Base-by-base conservation (phyloP, 371 early-diverging fungal species). In the Conidiobolus incongruus region DNA sequence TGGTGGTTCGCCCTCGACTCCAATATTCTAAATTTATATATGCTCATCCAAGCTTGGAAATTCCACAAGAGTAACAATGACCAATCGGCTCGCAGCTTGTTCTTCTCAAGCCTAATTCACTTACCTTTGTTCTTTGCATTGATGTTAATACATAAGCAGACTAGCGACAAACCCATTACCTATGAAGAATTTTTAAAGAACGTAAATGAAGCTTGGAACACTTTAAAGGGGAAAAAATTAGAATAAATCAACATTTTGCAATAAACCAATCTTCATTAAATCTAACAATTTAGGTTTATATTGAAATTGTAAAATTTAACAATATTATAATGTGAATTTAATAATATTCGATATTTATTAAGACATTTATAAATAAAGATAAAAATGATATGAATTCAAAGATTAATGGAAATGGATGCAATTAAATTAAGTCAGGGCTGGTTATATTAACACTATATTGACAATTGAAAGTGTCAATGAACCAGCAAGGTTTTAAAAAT, bases 91-190 rank as follows among this genome's bases (percentile, higher is more conserved):
- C 56, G 89, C n/a, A 70, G 75, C 30, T 56, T 92, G 47, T 93
- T 95, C 59, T 95, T 93, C 62, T 75, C 73, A 24, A 82, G 82
- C 51, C 49, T 95, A 33, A 62, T 87, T 26, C 83, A 93, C 51
- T 55, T 95, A 47, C 93, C 93, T 0, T 59, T 91, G 1, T 49
- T 84, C 20, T 54, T 93, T 39, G 82, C 70, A 2, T 62, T 93
- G 35, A 62, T 93, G 61, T 77, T 94, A 73, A 46, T 79, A 16
- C 92, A 91, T 59, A 91, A 94, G 49, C 58, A 58, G 47, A 37
- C 40, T 13, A 47, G 45, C 35, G 26, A 47, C n/a, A 4, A 15
- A 22, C 13, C 4, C 22, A 17, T 11, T 17, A 28, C 3, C 17
- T 17, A 22, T 4, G 16, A 4, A 31, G 8, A 6, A 13, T 31